phyloP scores from a whole-genome alignment of 2,329 filamentous ascomycete species.

The Phyllosticta ampelicida region DNA sequence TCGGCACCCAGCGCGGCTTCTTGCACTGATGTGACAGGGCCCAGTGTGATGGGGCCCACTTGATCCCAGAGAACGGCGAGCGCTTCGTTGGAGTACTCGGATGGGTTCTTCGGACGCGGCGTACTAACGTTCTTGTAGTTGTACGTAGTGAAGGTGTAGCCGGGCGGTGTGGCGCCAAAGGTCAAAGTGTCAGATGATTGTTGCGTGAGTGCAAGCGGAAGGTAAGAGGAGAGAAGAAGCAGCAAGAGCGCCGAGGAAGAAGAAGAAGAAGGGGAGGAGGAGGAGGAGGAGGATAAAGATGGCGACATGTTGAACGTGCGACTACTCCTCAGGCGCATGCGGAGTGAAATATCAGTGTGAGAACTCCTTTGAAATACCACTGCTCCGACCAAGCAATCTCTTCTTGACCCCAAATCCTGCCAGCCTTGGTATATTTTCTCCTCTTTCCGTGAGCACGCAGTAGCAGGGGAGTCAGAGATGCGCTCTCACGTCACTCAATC shows the following conservation, averaged over 20 bases:
- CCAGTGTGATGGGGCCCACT: slow-evolving; percentile 32
- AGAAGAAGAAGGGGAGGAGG: not conserved
- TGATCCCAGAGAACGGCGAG: slow-evolving; percentile 37
- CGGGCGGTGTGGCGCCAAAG: slow-evolving; percentile 20
- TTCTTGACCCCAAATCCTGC: not conserved
- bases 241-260: slow-evolving; percentile 11
- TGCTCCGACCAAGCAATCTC: too few species aligned
- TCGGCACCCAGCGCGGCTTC: not conserved
- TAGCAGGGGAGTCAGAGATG: not conserved
- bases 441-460: not conserved
- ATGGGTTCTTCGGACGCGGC: slow-evolving; percentile 20
- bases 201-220: slow-evolving; percentile 13
- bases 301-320: not conserved
- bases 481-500: not conserved
- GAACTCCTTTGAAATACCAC: too few species aligned
- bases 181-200: slow-evolving; percentile 17
- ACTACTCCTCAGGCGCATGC: not conserved
- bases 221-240: slow-evolving; percentile 1
- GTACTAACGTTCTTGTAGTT: slow-evolving; percentile 28
- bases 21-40: slow-evolving; percentile 27
- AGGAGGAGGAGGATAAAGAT: not conserved
- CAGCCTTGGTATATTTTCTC: not conserved
- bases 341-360: not conserved
- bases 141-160: slow-evolving; percentile 28
- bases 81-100: slow-evolving; percentile 37